These are phyloP conservation scores for Vanilla planifolia DNA, from an alignment of 106 monocot genomes.

Conservation along the genomic window DNA sequence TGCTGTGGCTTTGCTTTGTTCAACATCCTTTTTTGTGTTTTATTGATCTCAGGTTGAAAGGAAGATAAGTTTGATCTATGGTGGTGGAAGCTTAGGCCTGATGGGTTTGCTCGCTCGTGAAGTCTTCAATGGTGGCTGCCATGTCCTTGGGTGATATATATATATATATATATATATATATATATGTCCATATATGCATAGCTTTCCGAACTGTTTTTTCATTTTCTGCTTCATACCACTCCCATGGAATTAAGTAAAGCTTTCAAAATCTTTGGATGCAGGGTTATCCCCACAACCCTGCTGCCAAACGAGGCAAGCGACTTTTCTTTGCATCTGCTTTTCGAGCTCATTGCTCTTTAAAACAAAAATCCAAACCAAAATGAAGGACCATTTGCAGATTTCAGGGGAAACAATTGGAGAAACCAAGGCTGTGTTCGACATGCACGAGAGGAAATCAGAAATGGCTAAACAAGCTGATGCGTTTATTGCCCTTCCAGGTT, in stretches of 20 bases:
- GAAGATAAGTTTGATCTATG: slow-evolving; percentile 68
- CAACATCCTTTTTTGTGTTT: not conserved
- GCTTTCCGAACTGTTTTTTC: too few relatives aligned
- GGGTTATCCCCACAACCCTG: slow-evolving; percentile 54
- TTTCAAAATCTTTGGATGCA: too few relatives aligned
- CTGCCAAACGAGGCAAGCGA: slow-evolving; percentile 52
- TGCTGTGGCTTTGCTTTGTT: too few relatives aligned
- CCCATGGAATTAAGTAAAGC: too few relatives aligned
- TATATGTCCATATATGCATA: too few relatives aligned
- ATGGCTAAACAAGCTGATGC: slow-evolving; percentile 79
- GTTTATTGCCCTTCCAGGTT: slow-evolving; percentile 86
- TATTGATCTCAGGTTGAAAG: slow-evolving; percentile 39
- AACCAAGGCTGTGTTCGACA: slow-evolving; percentile 55
- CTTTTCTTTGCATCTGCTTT: slow-evolving; percentile 23
- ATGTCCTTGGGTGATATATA: slow-evolving; percentile 95
- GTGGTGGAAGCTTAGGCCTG: slow-evolving; percentile 77
- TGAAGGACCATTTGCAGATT: slow-evolving; percentile 26
- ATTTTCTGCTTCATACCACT: too few relatives aligned
- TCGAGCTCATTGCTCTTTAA: not conserved
- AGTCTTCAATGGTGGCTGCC: slow-evolving; percentile 64
- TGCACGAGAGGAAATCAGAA: slow-evolving; percentile 84
- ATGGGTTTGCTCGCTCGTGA: slow-evolving; percentile 74
- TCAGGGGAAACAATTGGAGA: slow-evolving; percentile 73
- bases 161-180: too few relatives aligned
- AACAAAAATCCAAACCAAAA: not conserved